phyloP scores from a whole-genome alignment of 495 filamentous ascomycete genomes.

The Penicillium canescens region DNA sequence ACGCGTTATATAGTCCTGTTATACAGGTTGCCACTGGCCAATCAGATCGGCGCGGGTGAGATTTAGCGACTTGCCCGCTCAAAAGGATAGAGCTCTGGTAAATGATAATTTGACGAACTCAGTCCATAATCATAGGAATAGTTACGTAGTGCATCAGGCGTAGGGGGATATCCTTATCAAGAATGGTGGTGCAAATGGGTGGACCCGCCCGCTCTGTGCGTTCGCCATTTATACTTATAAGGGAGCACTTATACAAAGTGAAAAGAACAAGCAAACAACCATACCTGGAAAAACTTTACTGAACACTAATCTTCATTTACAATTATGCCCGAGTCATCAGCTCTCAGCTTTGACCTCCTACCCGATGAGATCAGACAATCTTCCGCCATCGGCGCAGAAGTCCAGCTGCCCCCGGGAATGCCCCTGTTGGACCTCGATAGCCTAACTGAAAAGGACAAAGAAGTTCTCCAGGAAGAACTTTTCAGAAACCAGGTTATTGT shows the following conservation, averaged over 20 bases:
- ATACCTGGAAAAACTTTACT: too few species aligned
- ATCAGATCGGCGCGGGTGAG: neutral
- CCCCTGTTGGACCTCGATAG: slow-evolving; percentile 2
- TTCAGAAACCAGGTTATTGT: slow-evolving; percentile 16
- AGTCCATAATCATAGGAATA: too few species aligned
- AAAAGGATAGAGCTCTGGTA: neutral
- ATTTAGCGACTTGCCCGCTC: neutral
- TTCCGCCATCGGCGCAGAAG: slow-evolving; percentile 12
- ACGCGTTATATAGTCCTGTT: neutral
- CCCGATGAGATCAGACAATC: slow-evolving; percentile 4
- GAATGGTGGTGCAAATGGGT: neutral
- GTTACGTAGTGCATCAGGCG: neutral
- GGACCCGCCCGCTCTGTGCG: neutral
- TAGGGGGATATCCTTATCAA: neutral
- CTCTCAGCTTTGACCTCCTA: slow-evolving; percentile 2
- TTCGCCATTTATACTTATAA: neutral
- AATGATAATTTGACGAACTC: neutral
- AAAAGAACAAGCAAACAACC: neutral
- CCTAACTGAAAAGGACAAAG: slow-evolving; percentile 9
- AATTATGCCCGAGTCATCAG: slow-evolving; percentile 10
- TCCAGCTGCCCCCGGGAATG: slow-evolving; percentile 13
- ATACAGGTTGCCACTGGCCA: neutral
- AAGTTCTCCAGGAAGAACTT: slow-evolving; percentile 2
- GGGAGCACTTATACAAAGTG: neutral
- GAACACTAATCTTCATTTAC: neutral